Base-by-base conservation (phyloP, 1,284 basidiomycete species). In the Clitocybe nebularis region DNA sequence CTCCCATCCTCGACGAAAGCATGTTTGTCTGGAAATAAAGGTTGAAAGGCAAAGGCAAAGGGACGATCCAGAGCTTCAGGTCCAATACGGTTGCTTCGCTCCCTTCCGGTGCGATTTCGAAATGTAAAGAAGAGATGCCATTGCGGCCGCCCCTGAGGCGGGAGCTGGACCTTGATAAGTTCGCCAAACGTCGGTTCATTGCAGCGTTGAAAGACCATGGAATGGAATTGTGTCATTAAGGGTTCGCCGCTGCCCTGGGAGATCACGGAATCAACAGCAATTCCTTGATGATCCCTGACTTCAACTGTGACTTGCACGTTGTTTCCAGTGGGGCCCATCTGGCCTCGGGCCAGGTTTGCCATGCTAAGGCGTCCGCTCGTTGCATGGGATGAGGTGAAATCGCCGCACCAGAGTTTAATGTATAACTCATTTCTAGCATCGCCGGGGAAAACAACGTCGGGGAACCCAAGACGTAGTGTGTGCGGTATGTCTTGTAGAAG, bases 101-200 rank as follows among this genome's bases (percentile, higher is more conserved):
- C 78, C 47, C 68, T 67, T 9, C 74, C 74, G 41, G 69, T 74
- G 14, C 93, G 85, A 53, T 93, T 86, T 16, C 90, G 81, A 66
- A 98, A 94, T 0, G 90, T 91, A 67, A 98, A 91, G 73, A 94
- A 97, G 9, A 99, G 67, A 58, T 98, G 95, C 76, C 89, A 94
- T 37, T 83, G 76, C 17, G 85, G 81, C 37, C 84, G 75, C 5
- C 78, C 75, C 4, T 83, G 72, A 21, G 75, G 67, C 6, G 91
- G 87, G 4, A 98, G 66, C 39, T 79, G 78, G 13, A 99, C 69
- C 63, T 97, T 98, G 67, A 97, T 77, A 30, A 98, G 75, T 63
- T 98, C 95, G 29, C 92, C 92, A 63, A 87, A 98, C 0, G 91
- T 95, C 3, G 92, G 91, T 52, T 87, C 81, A 49, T 81, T 84